These are phyloP conservation scores for Zygosaccharomyces rouxii DNA, from an alignment of 805 yeast species.

Conservation along the genomic window DNA sequence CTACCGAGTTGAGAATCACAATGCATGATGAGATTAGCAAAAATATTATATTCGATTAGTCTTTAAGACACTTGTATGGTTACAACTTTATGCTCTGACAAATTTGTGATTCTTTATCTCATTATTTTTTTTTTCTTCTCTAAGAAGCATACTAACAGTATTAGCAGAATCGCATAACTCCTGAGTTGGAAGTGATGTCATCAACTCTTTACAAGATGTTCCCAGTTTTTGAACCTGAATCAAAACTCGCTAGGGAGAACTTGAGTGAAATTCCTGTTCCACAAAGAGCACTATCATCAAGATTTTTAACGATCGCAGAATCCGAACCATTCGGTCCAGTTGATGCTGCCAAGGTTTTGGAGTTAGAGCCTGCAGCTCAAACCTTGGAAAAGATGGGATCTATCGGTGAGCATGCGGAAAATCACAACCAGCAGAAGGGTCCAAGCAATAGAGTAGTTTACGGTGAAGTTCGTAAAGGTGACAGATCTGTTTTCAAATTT, in stretches of 20 bases:
- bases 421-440: slow-evolving; percentile 26
- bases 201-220: slow-evolving; percentile 70
- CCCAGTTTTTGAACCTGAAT: slow-evolving; percentile 57
- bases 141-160: slow-evolving; percentile 1
- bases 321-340: slow-evolving; percentile 93
- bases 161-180: slow-evolving; percentile 43
- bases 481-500: slow-evolving; percentile 67
- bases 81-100: slow-evolving; percentile 36
- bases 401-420: slow-evolving; percentile 48
- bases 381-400: slow-evolving; percentile 66
- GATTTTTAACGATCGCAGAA: slow-evolving; percentile 87
- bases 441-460: slow-evolving; percentile 39
- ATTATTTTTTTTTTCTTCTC: neutral
- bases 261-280: slow-evolving; percentile 94
- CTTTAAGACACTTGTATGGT: slow-evolving; percentile 69
- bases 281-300: slow-evolving; percentile 69
- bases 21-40: slow-evolving; percentile 45
- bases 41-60: slow-evolving; percentile 56
- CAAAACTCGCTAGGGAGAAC: slow-evolving; percentile 48
- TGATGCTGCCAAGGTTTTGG: slow-evolving; percentile 85
- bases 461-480: slow-evolving; percentile 64
- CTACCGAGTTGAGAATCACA: neutral
- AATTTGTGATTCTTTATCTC: neutral
- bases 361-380: slow-evolving; percentile 79
- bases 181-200: slow-evolving; percentile 58